phyloP scores from a whole-genome alignment of 805 yeast genomes.

The Schwanniomyces yamadae region DNA sequence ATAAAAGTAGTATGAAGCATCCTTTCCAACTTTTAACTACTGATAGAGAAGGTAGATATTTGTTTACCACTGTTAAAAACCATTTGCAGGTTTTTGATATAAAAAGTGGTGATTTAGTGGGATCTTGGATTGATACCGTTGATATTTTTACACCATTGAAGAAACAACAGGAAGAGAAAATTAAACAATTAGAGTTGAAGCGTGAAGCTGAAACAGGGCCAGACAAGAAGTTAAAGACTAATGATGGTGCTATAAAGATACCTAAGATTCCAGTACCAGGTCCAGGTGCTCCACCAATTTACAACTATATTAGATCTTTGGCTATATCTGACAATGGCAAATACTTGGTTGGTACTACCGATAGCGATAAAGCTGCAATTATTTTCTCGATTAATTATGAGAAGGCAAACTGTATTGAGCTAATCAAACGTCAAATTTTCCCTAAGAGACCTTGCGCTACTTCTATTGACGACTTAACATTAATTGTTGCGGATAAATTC shows the following conservation, averaged over 20 bases:
- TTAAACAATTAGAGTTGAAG: constrained; percentile 26
- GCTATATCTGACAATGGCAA: constrained; percentile 49
- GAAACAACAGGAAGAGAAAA: constrained; percentile 46
- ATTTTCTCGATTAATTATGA: constrained; percentile 48
- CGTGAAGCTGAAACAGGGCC: constrained; percentile 26
- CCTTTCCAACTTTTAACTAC: constrained; percentile 62
- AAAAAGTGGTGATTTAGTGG: constrained; percentile 41
- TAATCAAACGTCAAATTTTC: constrained; percentile 69
- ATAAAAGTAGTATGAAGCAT: constrained; percentile 51
- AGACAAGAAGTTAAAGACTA: constrained; percentile 30
- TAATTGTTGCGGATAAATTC: constrained; percentile 88
- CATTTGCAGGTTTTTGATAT: constrained; percentile 52
- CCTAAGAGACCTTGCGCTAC: constrained; percentile 94
- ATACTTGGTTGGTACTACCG: constrained; percentile 67
- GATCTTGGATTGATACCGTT: constrained; percentile 62
- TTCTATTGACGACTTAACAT: constrained; percentile 46
- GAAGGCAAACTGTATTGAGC: constrained; percentile 40
- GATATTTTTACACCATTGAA: constrained; percentile 47
- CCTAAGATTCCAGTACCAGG: constrained; percentile 64
- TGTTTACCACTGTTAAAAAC: constrained; percentile 61
- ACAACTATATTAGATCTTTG: constrained; percentile 67
- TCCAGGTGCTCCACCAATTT: constrained; percentile 65
- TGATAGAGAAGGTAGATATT: constrained; percentile 42
- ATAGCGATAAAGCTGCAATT: constrained; percentile 77
- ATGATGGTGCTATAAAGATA: constrained; percentile 21